These are phyloP conservation scores for Mesembryanthemum crystallinum DNA, from an alignment of 148 eudicot genomes.

Conservation along the genomic window DNA sequence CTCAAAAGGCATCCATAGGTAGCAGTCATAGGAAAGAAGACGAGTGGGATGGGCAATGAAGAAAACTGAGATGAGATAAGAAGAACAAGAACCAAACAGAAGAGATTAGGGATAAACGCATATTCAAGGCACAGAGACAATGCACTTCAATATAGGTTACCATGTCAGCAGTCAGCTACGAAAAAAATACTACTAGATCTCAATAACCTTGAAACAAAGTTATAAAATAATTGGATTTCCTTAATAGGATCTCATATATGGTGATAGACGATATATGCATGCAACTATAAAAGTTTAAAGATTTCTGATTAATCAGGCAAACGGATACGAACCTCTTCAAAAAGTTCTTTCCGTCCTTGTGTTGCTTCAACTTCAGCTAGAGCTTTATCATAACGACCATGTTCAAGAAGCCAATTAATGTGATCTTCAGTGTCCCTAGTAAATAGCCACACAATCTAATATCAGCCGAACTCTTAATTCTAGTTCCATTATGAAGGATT, in stretches of 20 bases:
- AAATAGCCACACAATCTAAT: slow-evolving; percentile 20
- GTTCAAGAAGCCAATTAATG: slow-evolving; percentile 96
- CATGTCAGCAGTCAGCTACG: neutral
- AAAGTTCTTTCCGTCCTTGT: slow-evolving; percentile 80
- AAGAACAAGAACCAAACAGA: neutral
- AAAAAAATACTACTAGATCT: neutral
- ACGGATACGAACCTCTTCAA: slow-evolving; percentile 67
- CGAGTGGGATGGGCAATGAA: neutral
- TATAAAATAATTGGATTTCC: neutral
- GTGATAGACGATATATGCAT: neutral
- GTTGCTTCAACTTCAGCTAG: slow-evolving; percentile 91
- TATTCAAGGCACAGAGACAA: neutral
- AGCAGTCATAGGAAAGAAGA: neutral
- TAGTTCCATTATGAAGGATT: slow-evolving; percentile 9
- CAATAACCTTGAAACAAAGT: neutral
- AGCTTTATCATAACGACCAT: slow-evolving; percentile 94
- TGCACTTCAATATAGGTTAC: neutral
- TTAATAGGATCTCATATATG: slow-evolving; percentile 2
- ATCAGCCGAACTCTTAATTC: neutral
- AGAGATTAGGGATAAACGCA: neutral
- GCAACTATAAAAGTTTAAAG: neutral
- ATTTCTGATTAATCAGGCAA: neutral
- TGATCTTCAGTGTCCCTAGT: slow-evolving; percentile 96
- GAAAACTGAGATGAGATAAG: neutral
- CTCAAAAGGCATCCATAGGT: neutral